phyloP scores from a whole-genome alignment of 2,329 filamentous ascomycete species.

The Reticulascus tulasneorum region DNA sequence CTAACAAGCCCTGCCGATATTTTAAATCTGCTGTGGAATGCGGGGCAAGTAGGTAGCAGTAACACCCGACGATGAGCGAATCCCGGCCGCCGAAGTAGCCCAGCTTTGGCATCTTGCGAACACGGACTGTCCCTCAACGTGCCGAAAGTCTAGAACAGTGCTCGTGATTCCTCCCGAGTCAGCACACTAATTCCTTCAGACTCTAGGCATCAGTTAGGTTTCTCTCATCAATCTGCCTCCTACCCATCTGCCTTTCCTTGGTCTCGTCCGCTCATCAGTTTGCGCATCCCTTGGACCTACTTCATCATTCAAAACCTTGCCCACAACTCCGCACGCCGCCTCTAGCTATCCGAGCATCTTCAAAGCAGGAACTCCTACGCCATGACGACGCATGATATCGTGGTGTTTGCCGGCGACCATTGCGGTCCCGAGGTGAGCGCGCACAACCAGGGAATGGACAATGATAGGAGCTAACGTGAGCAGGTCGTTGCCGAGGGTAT shows the following conservation, averaged over 20 bases:
- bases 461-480: slow-evolving; percentile 5
- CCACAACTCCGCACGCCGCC: slow-evolving; percentile 4
- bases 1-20: slow-evolving; percentile 19
- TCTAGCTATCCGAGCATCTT: too few species aligned
- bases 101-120: too few species aligned
- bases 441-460: neutral
- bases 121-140: too few species aligned
- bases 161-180: too few species aligned
- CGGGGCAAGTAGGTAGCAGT: slow-evolving; percentile 8
- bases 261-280: neutral
- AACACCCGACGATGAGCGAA: too few species aligned
- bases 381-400: slow-evolving; percentile 72
- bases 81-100: too few species aligned
- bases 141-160: too few species aligned
- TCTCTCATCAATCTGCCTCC: too few species aligned
- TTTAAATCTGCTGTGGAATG: slow-evolving; percentile 14
- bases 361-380: slow-evolving; percentile 1
- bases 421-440: slow-evolving; percentile 71
- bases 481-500: slow-evolving; percentile 77
- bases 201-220: too few species aligned
- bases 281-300: neutral
- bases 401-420: slow-evolving; percentile 80
- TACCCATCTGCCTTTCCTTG: neutral
- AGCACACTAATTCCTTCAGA: too few species aligned
- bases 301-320: neutral